Evolutionary conservation across 192 early-diverging fungal species (phyloP).

Genomic region (Backusella mclennaniae): DNA sequence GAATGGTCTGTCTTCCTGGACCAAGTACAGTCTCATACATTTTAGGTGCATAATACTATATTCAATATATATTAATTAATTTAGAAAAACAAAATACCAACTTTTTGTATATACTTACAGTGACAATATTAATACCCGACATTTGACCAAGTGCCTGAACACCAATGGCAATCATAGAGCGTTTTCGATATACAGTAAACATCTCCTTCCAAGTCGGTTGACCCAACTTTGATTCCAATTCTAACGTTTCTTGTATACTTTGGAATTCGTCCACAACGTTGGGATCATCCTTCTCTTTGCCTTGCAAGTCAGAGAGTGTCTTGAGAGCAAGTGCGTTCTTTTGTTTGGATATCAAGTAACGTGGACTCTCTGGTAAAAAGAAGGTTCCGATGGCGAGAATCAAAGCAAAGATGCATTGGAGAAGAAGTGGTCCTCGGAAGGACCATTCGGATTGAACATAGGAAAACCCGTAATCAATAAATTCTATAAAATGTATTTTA

Average conservation of each 20-base stretch:
- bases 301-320: constrained; percentile 40
- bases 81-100: background rate
- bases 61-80: background rate
- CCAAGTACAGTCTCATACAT: constrained; percentile 21
- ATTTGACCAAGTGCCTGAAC: constrained; percentile 25
- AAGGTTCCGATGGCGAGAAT: constrained; percentile 64
- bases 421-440: constrained; percentile 77
- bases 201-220: constrained; percentile 37
- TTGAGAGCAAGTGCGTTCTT: constrained; percentile 57
- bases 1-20: background rate
- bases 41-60: constrained; percentile 25
- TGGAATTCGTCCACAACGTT: constrained; percentile 58
- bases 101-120: constrained; percentile 2
- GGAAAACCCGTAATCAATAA: constrained; percentile 55
- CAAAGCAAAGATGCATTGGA: constrained; percentile 77
- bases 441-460: constrained; percentile 42
- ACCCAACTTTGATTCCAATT: constrained; percentile 37
- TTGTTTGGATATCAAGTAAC: constrained; percentile 70
- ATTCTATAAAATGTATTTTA: background rate
- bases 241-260: constrained; percentile 54
- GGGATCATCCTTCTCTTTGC: constrained; percentile 26
- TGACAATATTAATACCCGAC: constrained; percentile 22
- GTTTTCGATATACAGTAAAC: constrained; percentile 26
- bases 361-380: constrained; percentile 81
- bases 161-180: constrained; percentile 21